A percentile compares a stretch with the other conserved stretches of the same genome.
Conservation (phyloP, 371 early-diverging fungal genomes). For the Dinochytrium kinnereticum region DNA sequence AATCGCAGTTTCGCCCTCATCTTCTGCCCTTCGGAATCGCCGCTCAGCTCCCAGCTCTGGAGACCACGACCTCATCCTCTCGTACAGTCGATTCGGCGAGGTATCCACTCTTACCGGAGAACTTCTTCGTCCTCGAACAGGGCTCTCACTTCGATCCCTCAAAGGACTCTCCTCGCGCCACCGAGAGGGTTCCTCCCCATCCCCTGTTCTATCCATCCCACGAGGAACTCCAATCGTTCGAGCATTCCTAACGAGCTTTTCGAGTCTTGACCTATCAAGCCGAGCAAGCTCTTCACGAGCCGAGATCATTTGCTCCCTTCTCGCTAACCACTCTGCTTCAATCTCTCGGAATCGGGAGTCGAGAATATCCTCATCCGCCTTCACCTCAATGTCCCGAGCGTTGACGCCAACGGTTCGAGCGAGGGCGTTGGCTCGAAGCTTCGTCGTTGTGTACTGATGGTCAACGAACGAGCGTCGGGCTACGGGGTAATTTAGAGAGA, state of each 20-base stretch:
- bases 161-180: neutral
- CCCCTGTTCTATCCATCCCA: neutral
- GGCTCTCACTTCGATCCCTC: neutral
- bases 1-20: neutral
- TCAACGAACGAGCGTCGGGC: constrained; percentile 42
- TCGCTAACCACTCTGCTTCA: constrained; percentile 52
- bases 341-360: constrained; percentile 39
- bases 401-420: constrained; percentile 41
- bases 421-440: constrained; percentile 30
- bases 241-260: constrained; percentile 25
- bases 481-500: constrained; percentile 8
- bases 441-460: constrained; percentile 31
- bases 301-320: constrained; percentile 47
- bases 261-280: constrained; percentile 37
- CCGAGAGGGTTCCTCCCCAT: neutral
- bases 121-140: neutral
- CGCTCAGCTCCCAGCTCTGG: neutral
- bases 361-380: constrained; percentile 15
- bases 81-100: neutral
- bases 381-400: constrained; percentile 29
- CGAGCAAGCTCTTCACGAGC: constrained; percentile 42
- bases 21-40: neutral
- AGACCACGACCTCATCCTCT: constrained; percentile 9
- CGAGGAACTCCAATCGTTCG: constrained; percentile 18
- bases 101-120: too few species aligned